Base-by-base conservation (phyloP, 768 basidiomycete species). In the Serpula lacrymans region DNA sequence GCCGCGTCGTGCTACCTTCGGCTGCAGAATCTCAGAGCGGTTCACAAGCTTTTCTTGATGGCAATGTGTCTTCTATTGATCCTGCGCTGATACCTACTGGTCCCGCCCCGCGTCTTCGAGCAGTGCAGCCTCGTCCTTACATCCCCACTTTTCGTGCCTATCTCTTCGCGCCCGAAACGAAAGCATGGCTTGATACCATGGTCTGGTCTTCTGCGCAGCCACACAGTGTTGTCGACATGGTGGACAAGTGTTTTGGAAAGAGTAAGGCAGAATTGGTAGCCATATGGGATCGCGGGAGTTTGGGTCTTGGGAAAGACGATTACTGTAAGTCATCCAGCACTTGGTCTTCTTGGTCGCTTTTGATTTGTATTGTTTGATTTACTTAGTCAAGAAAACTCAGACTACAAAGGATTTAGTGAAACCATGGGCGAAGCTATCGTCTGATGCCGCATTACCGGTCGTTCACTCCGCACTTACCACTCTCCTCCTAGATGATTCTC, bases 131-230 rank as follows among this genome's bases (percentile, higher is more conserved):
- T 2, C 70, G 88, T 12, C 84, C 88, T 0, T 91, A 82, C 57
- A 68, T 89, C 50, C 42, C 60, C 4, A 58, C 81, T 2, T 85
- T 90, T 50, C 54, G 70, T 4, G 57, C 70, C 3, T 90, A 84
- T 52, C 60, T 89, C 2, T 80, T 88, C 48, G 77, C 80, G 35
- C 62, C 72, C 0, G 49, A 66, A 13, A 87, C 81, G n/a, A 66
- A 61, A 24, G 51, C 53, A 11, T 88, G 86, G 84, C 70, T 90
- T 14, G 85, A 89, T 43, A 80, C 84, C 4, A 91, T 91, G 84
- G 75, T 93, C 4, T 93, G 89, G 89, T 87, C 84, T 53, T 87
- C 84, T 2, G 89, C 89, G 4, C 86, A 89, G 53, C 86, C 88
- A 2, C 81, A 82, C 36, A 88, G 77, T 54, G 88, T 89, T 7